Evolutionary conservation across 2,329 filamentous ascomycete species (phyloP).

Genomic region (Cladophialophora psammophila): DNA sequence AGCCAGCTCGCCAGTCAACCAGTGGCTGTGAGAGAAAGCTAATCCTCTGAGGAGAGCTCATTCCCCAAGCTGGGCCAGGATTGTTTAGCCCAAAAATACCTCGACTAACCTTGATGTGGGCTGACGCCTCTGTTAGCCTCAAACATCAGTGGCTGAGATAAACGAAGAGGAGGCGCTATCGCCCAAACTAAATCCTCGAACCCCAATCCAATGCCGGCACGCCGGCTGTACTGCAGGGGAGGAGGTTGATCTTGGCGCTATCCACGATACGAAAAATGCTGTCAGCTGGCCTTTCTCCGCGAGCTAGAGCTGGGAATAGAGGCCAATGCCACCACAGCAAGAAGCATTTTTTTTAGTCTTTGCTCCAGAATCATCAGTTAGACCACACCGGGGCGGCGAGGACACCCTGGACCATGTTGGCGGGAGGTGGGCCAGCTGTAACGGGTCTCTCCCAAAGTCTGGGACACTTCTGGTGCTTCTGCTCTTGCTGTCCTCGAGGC

Average conservation of each 20-base stretch:
- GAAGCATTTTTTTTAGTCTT: no score
- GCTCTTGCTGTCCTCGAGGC: constrained; percentile 1
- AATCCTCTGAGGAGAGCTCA: constrained; percentile 5
- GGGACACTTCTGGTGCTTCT: neutral
- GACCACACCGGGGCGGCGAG: neutral
- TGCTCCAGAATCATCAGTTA: neutral
- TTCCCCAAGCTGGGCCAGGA: constrained; percentile 1
- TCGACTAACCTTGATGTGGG: constrained; percentile 3
- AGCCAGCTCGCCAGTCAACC: neutral
- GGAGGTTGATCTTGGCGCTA: constrained; percentile 4
- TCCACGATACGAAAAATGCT: constrained; percentile 5
- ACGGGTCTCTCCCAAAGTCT: neutral
- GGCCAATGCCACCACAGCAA: neutral
- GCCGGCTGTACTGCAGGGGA: neutral
- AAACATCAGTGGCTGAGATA: constrained; percentile 25
- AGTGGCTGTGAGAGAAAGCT: constrained; percentile 4
- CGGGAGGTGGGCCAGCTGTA: constrained; percentile 4
- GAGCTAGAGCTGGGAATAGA: neutral
- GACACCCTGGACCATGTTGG: neutral
- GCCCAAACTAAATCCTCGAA: constrained; percentile 1
- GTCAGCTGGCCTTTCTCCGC: constrained; percentile 14
- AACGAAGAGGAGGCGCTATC: constrained; percentile 9
- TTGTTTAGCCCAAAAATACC: constrained; percentile 16
- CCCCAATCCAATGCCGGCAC: neutral
- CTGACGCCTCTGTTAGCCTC: constrained; percentile 20